Percentiles rank a stretch among this genome's conserved stretches.
Conservation (phyloP, 495 filamentous ascomycete species). For the Lasiosphaeria miniovina region DNA sequence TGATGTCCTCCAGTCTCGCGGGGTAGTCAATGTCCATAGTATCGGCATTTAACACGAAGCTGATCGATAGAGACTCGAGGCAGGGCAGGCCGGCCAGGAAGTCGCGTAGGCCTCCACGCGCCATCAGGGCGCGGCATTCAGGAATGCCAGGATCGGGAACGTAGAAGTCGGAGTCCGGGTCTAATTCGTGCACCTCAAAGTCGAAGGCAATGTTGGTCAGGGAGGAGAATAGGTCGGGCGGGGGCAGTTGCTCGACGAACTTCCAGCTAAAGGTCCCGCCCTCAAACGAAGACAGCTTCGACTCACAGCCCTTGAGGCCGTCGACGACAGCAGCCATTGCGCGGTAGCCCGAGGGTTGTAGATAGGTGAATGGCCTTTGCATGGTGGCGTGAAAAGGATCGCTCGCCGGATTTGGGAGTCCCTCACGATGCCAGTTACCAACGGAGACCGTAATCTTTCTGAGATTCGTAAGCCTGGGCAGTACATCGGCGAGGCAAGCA, state of each 20-base stretch:
- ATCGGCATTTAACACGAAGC: neutral
- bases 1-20: neutral
- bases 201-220: neutral
- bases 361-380: neutral
- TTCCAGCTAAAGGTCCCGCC: neutral
- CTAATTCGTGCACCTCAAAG: neutral
- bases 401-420: neutral
- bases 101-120: neutral
- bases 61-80: conserved; percentile 3
- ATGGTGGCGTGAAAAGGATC: neutral
- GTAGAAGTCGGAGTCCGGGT: neutral
- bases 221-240: neutral
- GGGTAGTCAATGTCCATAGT: neutral
- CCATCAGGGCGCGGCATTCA: neutral
- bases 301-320: neutral
- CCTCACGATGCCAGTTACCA: neutral
- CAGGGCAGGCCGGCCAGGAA: conserved; percentile 3
- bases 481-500: neutral
- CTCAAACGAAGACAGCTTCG: neutral
- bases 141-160: neutral
- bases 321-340: neutral
- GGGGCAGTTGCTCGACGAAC: neutral
- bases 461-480: conserved; percentile 2
- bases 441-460: neutral
- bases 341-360: neutral